These are phyloP conservation scores for Globisporangium nunn DNA, from an alignment of 352 stramenopile species.

Conservation along the genomic window DNA sequence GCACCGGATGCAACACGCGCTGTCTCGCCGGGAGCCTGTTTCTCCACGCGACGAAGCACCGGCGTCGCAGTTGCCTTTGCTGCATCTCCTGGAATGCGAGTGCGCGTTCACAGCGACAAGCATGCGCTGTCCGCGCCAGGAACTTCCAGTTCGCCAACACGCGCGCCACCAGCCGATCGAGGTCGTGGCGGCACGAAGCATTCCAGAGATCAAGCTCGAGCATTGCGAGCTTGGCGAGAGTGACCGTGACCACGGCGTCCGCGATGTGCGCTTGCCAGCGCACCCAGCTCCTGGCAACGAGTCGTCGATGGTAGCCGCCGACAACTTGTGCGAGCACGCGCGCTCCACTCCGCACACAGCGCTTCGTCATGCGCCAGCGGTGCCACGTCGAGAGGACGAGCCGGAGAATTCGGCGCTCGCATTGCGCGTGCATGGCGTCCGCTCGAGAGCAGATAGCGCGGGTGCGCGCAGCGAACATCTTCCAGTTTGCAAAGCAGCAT, in stretches of 20 bases:
- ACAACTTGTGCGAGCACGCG: background rate
- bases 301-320: background rate
- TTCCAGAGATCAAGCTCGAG: conserved; percentile 13
- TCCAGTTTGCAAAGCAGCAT: conserved; percentile 7
- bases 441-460: background rate
- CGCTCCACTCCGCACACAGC: background rate
- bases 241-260: conserved; percentile 5
- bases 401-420: background rate
- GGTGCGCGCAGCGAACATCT: background rate
- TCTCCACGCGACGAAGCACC: conserved; percentile 5
- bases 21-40: background rate
- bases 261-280: conserved; percentile 1
- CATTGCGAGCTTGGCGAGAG: conserved; percentile 7
- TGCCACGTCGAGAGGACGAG: background rate
- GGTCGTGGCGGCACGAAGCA: background rate
- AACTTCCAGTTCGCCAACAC: conserved; percentile 6
- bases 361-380: background rate
- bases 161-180: conserved; percentile 4
- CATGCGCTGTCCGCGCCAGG: background rate
- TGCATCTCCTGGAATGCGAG: background rate
- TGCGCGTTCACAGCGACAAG: background rate
- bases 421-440: background rate
- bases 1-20: conserved; percentile 4
- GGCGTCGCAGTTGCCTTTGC: background rate
- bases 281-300: conserved; percentile 2